phyloP scores from a whole-genome alignment of 768 basidiomycete species.

The Tremella fuciformis region DNA sequence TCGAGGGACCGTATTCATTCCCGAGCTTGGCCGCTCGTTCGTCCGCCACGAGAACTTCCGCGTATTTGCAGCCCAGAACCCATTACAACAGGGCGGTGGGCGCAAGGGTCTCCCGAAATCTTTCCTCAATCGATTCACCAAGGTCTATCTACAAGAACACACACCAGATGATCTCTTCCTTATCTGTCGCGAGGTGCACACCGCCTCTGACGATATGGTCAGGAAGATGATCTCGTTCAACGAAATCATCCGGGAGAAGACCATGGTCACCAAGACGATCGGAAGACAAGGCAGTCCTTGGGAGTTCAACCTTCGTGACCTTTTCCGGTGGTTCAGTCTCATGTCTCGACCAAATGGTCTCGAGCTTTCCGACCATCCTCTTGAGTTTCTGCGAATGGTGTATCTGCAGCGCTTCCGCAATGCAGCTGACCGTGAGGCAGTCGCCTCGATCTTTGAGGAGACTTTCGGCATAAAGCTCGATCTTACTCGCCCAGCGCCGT shows the following conservation, averaged over 20 bases:
- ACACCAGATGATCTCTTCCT: constrained; percentile 69
- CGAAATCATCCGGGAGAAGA: constrained; percentile 64
- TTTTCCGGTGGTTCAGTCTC: constrained; percentile 78
- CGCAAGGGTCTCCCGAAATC: constrained; percentile 96
- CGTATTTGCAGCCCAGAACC: constrained; percentile 97
- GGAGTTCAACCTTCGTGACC: constrained; percentile 97
- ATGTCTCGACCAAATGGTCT: constrained; percentile 46
- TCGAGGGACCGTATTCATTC: constrained; percentile 88
- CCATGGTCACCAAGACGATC: constrained; percentile 64
- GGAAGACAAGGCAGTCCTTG: constrained; percentile 81
- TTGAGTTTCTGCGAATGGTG: constrained; percentile 64
- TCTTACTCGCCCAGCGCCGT: constrained; percentile 47
- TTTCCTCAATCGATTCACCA: constrained; percentile 97
- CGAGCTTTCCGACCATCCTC: constrained; percentile 57
- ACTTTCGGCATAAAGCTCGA: constrained; percentile 55
- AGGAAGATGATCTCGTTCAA: constrained; percentile 81
- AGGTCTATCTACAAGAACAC: constrained; percentile 87
- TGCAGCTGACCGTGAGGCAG: constrained; percentile 60
- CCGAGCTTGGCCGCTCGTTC: constrained; percentile 88
- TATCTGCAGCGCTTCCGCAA: constrained; percentile 86
- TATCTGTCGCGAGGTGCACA: constrained; percentile 71
- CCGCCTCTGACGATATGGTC: constrained; percentile 58
- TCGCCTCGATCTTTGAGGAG: constrained; percentile 47
- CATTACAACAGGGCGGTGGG: constrained; percentile 90
- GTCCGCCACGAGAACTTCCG: constrained; percentile 86